A percentile compares a stretch with the other conserved stretches of the same genome.
Conservation (phyloP, 2,329 filamentous ascomycete genomes). For the Kalaharituber pfeilii region DNA sequence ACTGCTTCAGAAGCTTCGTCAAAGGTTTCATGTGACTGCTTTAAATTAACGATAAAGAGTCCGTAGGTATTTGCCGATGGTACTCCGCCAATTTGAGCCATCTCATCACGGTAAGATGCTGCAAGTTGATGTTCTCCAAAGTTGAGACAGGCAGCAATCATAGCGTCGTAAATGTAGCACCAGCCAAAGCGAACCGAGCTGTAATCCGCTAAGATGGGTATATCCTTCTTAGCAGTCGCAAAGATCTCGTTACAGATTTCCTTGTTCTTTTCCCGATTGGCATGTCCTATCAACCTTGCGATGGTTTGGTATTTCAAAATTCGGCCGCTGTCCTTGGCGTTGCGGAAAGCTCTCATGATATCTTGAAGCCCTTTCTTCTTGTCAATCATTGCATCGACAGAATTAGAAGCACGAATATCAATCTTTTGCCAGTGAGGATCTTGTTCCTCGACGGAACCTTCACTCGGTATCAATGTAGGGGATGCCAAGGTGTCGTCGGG, state of each 20-base stretch:
- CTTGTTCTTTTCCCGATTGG: constrained; percentile 59
- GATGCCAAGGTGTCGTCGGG: constrained; percentile 41
- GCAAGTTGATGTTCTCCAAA: constrained; percentile 65
- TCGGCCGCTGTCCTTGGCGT: constrained; percentile 79
- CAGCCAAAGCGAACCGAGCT: constrained; percentile 82
- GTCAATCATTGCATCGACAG: constrained; percentile 83
- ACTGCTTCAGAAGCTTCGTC: constrained; percentile 94
- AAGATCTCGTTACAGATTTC: constrained; percentile 73
- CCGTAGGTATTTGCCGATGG: constrained; percentile 96
- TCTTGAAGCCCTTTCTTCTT: constrained; percentile 35
- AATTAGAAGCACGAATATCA: constrained; percentile 80
- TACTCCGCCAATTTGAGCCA: constrained; percentile 74
- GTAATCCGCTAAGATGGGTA: constrained; percentile 71
- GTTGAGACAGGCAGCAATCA: constrained; percentile 82
- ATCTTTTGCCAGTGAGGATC: constrained; percentile 83
- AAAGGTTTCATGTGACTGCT: constrained; percentile 92
- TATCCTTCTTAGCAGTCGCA: constrained; percentile 72
- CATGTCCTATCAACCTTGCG: constrained; percentile 80
- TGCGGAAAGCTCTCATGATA: constrained; percentile 66
- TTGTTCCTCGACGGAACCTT: constrained; percentile 60
- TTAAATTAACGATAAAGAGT: constrained; percentile 96
- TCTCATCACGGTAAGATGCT: constrained; percentile 75
- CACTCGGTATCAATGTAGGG: constrained; percentile 37
- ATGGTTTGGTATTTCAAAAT: constrained; percentile 94
- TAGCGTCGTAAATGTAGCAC: constrained; percentile 70